Evolutionary conservation across 257 asterid species (phyloP).

Genomic region (Solanum rostratum): DNA sequence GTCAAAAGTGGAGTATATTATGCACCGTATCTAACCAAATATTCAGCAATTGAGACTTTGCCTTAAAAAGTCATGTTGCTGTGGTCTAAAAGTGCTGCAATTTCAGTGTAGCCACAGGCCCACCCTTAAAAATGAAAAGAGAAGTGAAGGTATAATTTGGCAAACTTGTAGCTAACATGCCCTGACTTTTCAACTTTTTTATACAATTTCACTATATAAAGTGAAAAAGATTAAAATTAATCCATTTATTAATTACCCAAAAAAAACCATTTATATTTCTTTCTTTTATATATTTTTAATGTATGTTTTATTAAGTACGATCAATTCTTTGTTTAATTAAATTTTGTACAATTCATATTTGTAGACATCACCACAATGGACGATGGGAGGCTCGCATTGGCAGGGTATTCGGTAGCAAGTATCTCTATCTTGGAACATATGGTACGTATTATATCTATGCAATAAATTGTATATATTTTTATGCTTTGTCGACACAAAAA

Average conservation of each 20-base stretch:
- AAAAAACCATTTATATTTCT: neutral
- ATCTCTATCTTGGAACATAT: slow-evolving; percentile 60
- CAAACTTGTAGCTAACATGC: neutral
- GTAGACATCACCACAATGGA: slow-evolving; percentile 57
- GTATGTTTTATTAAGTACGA: neutral
- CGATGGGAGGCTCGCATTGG: slow-evolving; percentile 73
- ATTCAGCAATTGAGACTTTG: neutral
- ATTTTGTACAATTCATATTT: neutral
- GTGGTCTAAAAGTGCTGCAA: neutral
- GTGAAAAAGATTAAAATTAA: neutral
- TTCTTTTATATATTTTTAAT: neutral
- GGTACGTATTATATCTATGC: slow-evolving; percentile 8
- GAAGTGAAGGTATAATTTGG: neutral
- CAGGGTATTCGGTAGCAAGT: slow-evolving; percentile 50
- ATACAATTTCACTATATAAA: neutral
- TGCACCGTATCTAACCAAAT: neutral
- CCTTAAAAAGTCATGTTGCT: neutral
- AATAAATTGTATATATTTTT: neutral
- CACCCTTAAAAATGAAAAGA: neutral
- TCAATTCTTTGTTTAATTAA: neutral
- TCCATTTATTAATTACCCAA: neutral
- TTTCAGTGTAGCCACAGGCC: neutral
- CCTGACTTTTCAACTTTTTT: too few relatives aligned
- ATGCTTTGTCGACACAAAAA: neutral
- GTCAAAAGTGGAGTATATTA: neutral